Conservation (phyloP, 2,329 filamentous ascomycete genomes). For the Spiromastix sp. region DNA sequence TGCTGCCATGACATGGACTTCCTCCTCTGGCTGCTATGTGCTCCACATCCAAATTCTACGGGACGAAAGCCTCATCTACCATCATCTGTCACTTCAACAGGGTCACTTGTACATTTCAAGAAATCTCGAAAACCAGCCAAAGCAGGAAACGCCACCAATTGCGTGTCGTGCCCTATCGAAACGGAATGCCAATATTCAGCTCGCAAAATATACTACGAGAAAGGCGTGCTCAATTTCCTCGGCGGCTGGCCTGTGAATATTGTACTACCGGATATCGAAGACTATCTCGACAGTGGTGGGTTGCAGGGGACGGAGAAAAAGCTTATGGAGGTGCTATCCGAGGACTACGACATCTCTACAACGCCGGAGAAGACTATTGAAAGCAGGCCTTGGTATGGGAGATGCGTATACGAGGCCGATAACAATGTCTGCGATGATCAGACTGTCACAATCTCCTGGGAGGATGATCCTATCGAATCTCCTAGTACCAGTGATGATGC, state of each 20-base stretch:
- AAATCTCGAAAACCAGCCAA: constrained; percentile 57
- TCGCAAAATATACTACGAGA: constrained; percentile 61
- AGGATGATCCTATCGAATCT: too few relatives aligned
- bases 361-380: constrained; percentile 40
- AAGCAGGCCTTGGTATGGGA: constrained; percentile 55
- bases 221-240: constrained; percentile 52
- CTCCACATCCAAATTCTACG: constrained; percentile 29
- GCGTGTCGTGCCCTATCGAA: constrained; percentile 60
- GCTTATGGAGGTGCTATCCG: constrained; percentile 30
- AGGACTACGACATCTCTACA: constrained; percentile 38
- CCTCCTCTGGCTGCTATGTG: constrained; percentile 72
- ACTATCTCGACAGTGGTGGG: constrained; percentile 39
- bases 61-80: constrained; percentile 61
- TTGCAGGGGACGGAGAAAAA: constrained; percentile 36
- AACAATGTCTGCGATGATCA: constrained; percentile 84
- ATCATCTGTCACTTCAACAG: constrained; percentile 54
- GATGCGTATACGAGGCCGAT: constrained; percentile 74
- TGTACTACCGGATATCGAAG: constrained; percentile 70
- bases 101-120: constrained; percentile 61
- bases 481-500: neutral
- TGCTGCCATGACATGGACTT: constrained; percentile 83
- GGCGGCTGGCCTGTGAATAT: constrained; percentile 67
- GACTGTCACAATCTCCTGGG: constrained; percentile 69
- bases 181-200: constrained; percentile 65
- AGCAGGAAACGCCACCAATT: constrained; percentile 66